These are phyloP conservation scores for Colletotrichum destructivum DNA, from an alignment of 2,329 filamentous ascomycete genomes.

Conservation along the genomic window DNA sequence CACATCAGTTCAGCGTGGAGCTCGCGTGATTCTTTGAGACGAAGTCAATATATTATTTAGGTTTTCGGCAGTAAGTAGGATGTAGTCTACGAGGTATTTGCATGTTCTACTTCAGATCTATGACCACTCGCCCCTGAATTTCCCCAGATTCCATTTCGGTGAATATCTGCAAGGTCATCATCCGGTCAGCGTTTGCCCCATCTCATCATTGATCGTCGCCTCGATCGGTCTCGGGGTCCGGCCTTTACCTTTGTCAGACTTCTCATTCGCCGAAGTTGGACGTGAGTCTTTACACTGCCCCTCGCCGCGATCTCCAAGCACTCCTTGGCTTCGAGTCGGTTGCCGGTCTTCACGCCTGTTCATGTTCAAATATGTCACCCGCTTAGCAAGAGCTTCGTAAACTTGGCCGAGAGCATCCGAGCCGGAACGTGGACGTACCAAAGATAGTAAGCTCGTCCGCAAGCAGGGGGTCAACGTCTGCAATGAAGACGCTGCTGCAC, in stretches of 20 bases:
- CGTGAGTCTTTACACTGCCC: constrained; percentile 39
- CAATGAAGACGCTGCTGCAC: constrained; percentile 23
- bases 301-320: constrained; percentile 39
- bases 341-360: constrained; percentile 39
- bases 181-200: background rate
- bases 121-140: constrained; percentile 39
- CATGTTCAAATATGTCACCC: constrained; percentile 3
- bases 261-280: constrained; percentile 39
- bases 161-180: constrained; percentile 21
- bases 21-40: background rate
- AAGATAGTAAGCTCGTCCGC: constrained; percentile 38
- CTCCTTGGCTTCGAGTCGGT: constrained; percentile 40
- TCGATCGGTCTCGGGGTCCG: background rate
- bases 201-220: background rate
- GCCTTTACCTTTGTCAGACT: constrained; percentile 36
- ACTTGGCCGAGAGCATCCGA: background rate
- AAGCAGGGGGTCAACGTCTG: constrained; percentile 36
- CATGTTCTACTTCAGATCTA: constrained; percentile 30
- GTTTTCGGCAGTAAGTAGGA: background rate
- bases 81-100: too few species aligned
- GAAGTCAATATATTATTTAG: too few species aligned
- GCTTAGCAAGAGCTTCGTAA: too few species aligned
- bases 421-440: constrained; percentile 13
- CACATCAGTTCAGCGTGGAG: background rate
- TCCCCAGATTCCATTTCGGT: constrained; percentile 37